phyloP scores from a whole-genome alignment of 306 rosid genomes.

The Rubus parviflorus region DNA sequence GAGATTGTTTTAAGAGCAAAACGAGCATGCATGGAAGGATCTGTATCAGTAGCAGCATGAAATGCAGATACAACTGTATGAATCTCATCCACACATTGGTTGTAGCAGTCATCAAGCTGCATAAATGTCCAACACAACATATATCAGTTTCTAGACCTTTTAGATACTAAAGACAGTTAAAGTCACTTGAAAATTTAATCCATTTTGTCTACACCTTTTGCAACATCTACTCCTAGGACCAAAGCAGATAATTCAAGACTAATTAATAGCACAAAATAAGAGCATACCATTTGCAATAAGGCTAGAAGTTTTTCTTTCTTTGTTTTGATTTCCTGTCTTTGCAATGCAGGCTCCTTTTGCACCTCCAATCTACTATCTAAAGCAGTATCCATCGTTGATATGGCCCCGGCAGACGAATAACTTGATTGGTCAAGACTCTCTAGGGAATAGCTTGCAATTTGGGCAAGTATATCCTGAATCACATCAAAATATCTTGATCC shows the following conservation, averaged over 20 bases:
- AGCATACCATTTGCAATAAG: slow-evolving; percentile 72
- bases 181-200: background rate
- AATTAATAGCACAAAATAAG: background rate
- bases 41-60: slow-evolving; percentile 78
- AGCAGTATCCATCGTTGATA: slow-evolving; percentile 17
- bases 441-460: slow-evolving; percentile 63
- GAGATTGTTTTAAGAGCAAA: slow-evolving; percentile 67
- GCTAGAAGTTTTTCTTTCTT: slow-evolving; percentile 65
- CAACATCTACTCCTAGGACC: slow-evolving; percentile 1
- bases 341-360: slow-evolving; percentile 36
- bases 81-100: slow-evolving; percentile 76
- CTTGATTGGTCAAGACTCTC: slow-evolving; percentile 46
- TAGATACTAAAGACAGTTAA: background rate
- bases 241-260: background rate
- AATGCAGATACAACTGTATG: slow-evolving; percentile 81
- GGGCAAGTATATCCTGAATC: slow-evolving; percentile 73
- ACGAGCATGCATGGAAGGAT: slow-evolving; percentile 68
- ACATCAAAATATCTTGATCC: slow-evolving; percentile 74
- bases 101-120: slow-evolving; percentile 78
- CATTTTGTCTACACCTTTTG: background rate
- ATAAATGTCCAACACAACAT: background rate
- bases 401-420: slow-evolving; percentile 26
- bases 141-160: background rate
- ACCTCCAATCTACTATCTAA: slow-evolving; percentile 31
- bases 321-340: slow-evolving; percentile 42